These are phyloP conservation scores for Nicotiana paniculata DNA, from an alignment of 257 asterid genomes.

Conservation along the genomic window DNA sequence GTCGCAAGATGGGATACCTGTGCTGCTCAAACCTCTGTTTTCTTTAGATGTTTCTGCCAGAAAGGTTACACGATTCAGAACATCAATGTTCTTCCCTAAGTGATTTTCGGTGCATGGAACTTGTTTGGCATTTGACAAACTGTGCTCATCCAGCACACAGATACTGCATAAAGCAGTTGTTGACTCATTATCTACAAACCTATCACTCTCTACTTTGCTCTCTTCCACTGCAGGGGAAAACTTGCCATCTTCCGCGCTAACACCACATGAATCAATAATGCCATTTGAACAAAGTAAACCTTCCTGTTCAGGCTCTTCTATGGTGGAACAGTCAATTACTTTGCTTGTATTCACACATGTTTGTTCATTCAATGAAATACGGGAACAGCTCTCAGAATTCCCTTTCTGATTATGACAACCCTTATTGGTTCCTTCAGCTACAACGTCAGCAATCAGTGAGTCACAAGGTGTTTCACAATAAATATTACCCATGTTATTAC, in stretches of 20 bases:
- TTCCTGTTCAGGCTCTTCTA: conserved; percentile 25
- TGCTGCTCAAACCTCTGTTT: conserved; percentile 16
- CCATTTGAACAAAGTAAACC: conserved; percentile 21
- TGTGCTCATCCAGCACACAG: conserved; percentile 24
- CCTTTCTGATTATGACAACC: conserved; percentile 17
- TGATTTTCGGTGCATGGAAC: conserved; percentile 16
- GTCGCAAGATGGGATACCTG: conserved; percentile 19
- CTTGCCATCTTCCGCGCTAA: conserved; percentile 26
- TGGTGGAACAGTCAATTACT: conserved; percentile 14
- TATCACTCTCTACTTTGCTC: conserved; percentile 21
- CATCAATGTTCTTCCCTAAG: conserved; percentile 15
- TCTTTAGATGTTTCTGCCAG: conserved; percentile 12
- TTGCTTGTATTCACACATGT: conserved; percentile 10
- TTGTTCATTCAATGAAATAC: conserved; percentile 24
- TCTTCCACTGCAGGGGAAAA: conserved; percentile 20
- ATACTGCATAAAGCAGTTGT: conserved; percentile 25
- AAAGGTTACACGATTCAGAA: conserved; percentile 8
- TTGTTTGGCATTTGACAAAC: conserved; percentile 22
- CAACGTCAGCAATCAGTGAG: conserved; percentile 1
- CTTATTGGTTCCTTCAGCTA: conserved; percentile 23
- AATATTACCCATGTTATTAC: conserved; percentile 12
- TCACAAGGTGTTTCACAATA: conserved; percentile 10
- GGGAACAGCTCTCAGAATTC: conserved; percentile 13
- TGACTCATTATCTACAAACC: conserved; percentile 27
- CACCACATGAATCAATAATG: conserved; percentile 23